These are phyloP conservation scores for Hypoxylon sp. DNA, from an alignment of 2,329 filamentous ascomycete species.

Conservation along the genomic window DNA sequence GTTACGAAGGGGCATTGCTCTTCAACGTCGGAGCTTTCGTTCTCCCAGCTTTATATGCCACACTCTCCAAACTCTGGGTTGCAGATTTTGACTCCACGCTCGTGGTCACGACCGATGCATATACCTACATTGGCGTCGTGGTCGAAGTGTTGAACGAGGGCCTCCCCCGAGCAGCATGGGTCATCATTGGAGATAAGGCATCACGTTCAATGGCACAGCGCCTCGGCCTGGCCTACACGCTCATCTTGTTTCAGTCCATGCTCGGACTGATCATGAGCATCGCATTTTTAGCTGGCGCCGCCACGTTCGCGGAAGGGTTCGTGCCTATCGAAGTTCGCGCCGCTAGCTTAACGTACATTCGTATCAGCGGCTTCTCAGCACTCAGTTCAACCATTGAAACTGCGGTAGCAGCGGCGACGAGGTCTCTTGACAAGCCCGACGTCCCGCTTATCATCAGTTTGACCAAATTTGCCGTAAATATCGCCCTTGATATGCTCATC, in stretches of 20 bases:
- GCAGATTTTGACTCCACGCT: slow-evolving; percentile 74
- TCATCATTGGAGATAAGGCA: slow-evolving; percentile 76
- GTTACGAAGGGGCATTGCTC: slow-evolving; percentile 69
- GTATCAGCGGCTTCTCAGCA: slow-evolving; percentile 74
- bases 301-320: slow-evolving; percentile 71
- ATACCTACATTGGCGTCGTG: slow-evolving; percentile 78
- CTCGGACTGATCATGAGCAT: slow-evolving; percentile 73
- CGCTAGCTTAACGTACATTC: slow-evolving; percentile 73
- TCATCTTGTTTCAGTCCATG: slow-evolving; percentile 71
- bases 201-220: slow-evolving; percentile 66
- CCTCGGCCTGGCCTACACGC: slow-evolving; percentile 72
- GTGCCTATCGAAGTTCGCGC: slow-evolving; percentile 72
- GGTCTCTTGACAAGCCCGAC: slow-evolving; percentile 78
- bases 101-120: slow-evolving; percentile 75
- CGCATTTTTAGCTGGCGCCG: slow-evolving; percentile 68
- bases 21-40: slow-evolving; percentile 76
- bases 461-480: slow-evolving; percentile 75
- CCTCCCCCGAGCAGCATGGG: slow-evolving; percentile 76
- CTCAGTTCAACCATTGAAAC: slow-evolving; percentile 74
- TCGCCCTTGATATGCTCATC: slow-evolving; percentile 75
- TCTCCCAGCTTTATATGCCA: slow-evolving; percentile 76
- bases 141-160: slow-evolving; percentile 81
- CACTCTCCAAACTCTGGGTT: slow-evolving; percentile 79
- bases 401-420: slow-evolving; percentile 72
- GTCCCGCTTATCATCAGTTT: slow-evolving; percentile 77